Conservation (phyloP, 2,329 filamentous ascomycete species). For the Scedosporium minutisporum region DNA sequence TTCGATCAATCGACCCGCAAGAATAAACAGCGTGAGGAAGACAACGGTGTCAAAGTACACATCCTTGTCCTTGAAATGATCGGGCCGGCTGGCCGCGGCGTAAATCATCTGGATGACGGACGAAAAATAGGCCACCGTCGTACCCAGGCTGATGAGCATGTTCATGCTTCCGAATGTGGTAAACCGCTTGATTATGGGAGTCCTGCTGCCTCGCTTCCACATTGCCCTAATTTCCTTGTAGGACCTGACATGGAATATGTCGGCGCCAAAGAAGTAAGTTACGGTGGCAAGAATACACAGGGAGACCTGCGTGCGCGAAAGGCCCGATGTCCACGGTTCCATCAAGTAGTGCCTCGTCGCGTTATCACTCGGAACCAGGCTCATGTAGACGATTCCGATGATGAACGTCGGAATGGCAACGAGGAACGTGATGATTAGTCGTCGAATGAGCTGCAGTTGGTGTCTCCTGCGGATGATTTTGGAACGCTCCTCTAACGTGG, state of each 20-base stretch:
- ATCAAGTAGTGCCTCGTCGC: constrained; percentile 56
- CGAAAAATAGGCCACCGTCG: constrained; percentile 76
- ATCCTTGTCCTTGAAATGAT: constrained; percentile 35
- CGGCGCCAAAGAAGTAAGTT: constrained; percentile 77
- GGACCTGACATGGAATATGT: constrained; percentile 72
- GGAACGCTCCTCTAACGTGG: constrained; percentile 74
- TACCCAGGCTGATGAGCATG: constrained; percentile 81
- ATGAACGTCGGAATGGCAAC: constrained; percentile 75
- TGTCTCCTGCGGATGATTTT: constrained; percentile 62
- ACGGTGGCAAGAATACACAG: constrained; percentile 76
- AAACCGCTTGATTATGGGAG: constrained; percentile 65
- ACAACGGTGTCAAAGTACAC: constrained; percentile 91
- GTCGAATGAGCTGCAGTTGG: constrained; percentile 55
- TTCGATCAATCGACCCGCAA: constrained; percentile 66
- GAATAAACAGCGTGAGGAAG: constrained; percentile 80
- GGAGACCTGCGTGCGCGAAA: constrained; percentile 68
- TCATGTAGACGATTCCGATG: constrained; percentile 88
- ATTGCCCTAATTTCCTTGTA: constrained; percentile 68
- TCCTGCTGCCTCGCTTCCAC: constrained; percentile 67
- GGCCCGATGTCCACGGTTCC: constrained; percentile 59
- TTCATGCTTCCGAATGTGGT: constrained; percentile 97
- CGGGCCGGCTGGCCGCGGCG: constrained; percentile 33
- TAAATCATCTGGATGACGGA: constrained; percentile 71
- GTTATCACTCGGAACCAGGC: constrained; percentile 54
- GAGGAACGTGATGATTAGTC: constrained; percentile 59